Percentiles rank a stretch among this genome's conserved stretches.
These are phyloP conservation scores for Trypanosoma cruzi DNA, from an alignment of 208 protist species.

Conservation along the genomic window DNA sequence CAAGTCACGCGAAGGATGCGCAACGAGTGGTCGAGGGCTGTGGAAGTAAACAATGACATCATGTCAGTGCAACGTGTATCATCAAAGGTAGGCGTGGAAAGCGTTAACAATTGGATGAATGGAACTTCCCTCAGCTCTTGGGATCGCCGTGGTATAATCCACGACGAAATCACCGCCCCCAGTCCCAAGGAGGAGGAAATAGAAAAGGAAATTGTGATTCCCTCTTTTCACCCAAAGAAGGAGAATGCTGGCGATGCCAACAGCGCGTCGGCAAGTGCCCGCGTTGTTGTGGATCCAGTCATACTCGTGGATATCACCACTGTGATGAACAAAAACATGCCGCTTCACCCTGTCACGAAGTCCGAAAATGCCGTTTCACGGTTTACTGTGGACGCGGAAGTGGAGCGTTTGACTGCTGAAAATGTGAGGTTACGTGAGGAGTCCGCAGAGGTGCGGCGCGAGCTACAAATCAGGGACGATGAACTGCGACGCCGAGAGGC, in stretches of 20 bases:
- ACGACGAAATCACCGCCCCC: neutral
- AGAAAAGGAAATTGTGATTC: neutral
- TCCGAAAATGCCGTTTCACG: neutral
- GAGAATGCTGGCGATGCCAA: neutral
- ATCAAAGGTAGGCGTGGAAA: constrained; percentile 6
- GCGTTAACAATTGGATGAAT: constrained; percentile 9
- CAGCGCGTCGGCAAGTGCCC: neutral
- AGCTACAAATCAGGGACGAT: constrained; percentile 2
- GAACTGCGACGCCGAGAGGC: neutral
- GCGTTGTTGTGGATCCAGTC: constrained; percentile 32
- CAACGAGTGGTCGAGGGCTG: neutral
- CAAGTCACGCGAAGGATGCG: constrained; percentile 9
- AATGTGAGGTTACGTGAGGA: constrained; percentile 6
- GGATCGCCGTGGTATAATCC: neutral
- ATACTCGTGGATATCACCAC: constrained; percentile 61
- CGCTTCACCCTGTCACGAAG: neutral
- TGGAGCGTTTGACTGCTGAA: constrained; percentile 13
- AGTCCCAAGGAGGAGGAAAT: neutral
- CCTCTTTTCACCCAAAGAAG: neutral
- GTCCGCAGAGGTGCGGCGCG: neutral
- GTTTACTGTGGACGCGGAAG: constrained; percentile 9
- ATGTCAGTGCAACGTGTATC: constrained; percentile 5
- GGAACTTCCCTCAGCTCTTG: neutral
- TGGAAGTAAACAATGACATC: constrained; percentile 10
- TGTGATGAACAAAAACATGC: constrained; percentile 15